Percentiles rank a stretch among this genome's conserved stretches.
phyloP scores from a whole-genome alignment of 257 asterid species.

The Solanum appendiculatum region DNA sequence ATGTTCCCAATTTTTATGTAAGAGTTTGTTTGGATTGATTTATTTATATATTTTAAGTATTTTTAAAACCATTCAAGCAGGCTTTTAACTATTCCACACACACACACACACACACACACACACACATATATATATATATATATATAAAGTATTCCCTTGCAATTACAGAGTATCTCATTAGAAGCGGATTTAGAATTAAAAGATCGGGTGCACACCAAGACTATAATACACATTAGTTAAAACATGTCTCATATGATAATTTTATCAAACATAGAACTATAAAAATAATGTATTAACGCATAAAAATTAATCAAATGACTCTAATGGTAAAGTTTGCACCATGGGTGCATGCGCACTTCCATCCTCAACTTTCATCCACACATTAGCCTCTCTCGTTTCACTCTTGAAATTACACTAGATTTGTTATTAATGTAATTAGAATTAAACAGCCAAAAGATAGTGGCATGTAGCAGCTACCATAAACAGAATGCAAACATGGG shows the following conservation, averaged over 20 bases:
- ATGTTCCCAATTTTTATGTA: neutral
- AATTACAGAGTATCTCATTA: neutral
- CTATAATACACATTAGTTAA: too few species aligned
- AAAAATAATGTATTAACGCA: neutral
- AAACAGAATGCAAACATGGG: neutral
- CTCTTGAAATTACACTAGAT: neutral
- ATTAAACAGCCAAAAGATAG: neutral
- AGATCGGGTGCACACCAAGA: neutral
- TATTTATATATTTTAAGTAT: neutral
- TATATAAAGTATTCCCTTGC: too few species aligned
- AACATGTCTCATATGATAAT: too few species aligned
- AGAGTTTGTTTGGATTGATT: neutral
- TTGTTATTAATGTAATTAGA: neutral
- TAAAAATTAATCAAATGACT: neutral
- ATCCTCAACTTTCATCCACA: neutral
- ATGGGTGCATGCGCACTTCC: neutral
- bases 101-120: too few species aligned
- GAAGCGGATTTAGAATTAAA: neutral
- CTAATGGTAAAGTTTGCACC: neutral
- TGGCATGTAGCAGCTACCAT: neutral
- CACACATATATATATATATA: too few species aligned
- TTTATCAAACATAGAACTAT: too few species aligned
- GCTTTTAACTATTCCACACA: neutral
- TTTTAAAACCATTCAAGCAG: too few species aligned
- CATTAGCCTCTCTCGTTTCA: neutral